Percentiles rank a stretch among this genome's conserved stretches.
Conservation (phyloP, 805 yeast species). For the Yamadazyma paraphyllophila region DNA sequence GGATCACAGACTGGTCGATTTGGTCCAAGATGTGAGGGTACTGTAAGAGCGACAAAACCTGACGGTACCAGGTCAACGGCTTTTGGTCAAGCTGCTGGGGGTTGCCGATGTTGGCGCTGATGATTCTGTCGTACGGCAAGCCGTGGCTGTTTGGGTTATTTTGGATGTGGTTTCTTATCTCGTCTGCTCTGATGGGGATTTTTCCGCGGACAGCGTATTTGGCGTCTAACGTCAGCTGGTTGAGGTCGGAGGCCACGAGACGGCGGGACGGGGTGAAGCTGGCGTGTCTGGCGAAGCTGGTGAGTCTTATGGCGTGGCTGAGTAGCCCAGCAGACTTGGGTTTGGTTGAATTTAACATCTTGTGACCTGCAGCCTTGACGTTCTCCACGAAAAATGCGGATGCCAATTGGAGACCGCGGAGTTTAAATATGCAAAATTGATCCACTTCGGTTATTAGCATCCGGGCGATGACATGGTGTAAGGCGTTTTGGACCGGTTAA, state of each 20-base stretch:
- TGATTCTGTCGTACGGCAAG: constrained; percentile 73
- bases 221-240: constrained; percentile 74
- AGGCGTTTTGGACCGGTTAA: too few relatives aligned
- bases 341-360: neutral
- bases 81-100: constrained; percentile 96
- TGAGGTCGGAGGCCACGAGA: constrained; percentile 48
- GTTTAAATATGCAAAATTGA: neutral
- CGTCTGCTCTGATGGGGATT: constrained; percentile 92
- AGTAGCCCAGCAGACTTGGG: neutral
- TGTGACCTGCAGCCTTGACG: neutral
- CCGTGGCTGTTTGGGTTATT: constrained; percentile 51
- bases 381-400: neutral
- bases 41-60: constrained; percentile 81
- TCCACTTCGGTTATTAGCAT: neutral
- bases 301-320: neutral
- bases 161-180: constrained; percentile 56
- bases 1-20: constrained; percentile 4
- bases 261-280: constrained; percentile 14
- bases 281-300: neutral
- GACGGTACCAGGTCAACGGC: constrained; percentile 94
- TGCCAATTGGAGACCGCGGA: neutral
- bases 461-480: neutral
- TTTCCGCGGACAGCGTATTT: constrained; percentile 95
- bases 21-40: constrained; percentile 64
- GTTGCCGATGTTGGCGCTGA: constrained; percentile 93